Evolutionary conservation across 2,329 filamentous ascomycete genomes (phyloP).

Genomic region (Diaporthe aspalathi): DNA sequence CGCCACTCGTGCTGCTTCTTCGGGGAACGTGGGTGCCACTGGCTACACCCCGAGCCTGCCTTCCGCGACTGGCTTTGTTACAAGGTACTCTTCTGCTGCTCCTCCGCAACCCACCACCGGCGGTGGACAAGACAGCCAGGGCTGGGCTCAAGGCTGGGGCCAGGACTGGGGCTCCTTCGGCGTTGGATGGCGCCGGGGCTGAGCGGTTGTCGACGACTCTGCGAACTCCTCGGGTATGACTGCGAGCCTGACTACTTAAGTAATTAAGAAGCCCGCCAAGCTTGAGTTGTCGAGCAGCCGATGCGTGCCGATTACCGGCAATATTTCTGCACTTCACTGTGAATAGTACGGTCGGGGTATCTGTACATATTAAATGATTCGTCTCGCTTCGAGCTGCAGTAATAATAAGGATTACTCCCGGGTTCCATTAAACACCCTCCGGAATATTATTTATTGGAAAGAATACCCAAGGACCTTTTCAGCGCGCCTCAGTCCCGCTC

Average conservation of each 20-base stretch:
- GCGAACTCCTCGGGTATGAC: no score
- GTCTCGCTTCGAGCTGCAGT: neutral
- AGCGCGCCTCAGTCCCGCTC: neutral
- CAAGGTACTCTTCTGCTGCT: conserved; percentile 18
- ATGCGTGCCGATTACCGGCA: neutral
- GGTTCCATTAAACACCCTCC: neutral
- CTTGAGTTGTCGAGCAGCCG: neutral
- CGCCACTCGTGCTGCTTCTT: neutral
- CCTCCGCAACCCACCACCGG: conserved; percentile 10
- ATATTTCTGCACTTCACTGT: neutral
- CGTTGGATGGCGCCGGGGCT: conserved; percentile 8
- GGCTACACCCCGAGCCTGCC: neutral
- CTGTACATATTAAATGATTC: conserved; percentile 4
- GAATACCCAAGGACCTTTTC: neutral
- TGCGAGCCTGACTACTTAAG: no score
- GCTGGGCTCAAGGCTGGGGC: conserved; percentile 17
- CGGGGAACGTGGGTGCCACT: neutral
- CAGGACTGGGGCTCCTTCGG: conserved; percentile 16
- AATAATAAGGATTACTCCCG: no score
- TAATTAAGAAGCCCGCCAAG: conserved; percentile 9
- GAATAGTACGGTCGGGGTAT: neutral
- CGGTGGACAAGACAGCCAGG: neutral
- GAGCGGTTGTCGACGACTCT: neutral
- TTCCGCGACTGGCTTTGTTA: neutral
- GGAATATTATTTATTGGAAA: neutral